Evolutionary conservation across 305 asterid species (phyloP).

Genomic region (Fraxinus greggii): DNA sequence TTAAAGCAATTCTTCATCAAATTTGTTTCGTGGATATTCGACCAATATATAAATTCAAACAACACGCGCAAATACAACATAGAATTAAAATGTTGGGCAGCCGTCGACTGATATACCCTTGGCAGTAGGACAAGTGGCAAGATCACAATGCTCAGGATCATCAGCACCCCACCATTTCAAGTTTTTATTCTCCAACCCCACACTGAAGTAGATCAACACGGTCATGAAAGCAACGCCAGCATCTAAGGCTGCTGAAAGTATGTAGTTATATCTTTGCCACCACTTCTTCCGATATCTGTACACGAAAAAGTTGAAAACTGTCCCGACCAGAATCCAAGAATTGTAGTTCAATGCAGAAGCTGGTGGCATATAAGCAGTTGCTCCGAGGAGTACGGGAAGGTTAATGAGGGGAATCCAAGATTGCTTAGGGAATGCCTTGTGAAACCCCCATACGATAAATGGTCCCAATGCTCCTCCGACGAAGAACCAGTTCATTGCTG

Average conservation of each 20-base stretch:
- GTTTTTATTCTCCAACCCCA: slow-evolving; percentile 48
- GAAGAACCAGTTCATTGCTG: slow-evolving; percentile 79
- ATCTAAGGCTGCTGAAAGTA: slow-evolving; percentile 76
- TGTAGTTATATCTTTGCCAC: slow-evolving; percentile 87
- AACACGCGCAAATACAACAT: not conserved
- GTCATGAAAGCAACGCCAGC: slow-evolving; percentile 89
- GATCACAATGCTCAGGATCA: slow-evolving; percentile 58
- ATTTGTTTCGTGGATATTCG: not conserved
- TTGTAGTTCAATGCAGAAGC: slow-evolving; percentile 73
- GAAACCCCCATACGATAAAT: slow-evolving; percentile 53
- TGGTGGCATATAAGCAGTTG: slow-evolving; percentile 72
- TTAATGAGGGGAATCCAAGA: slow-evolving; percentile 72
- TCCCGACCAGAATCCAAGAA: slow-evolving; percentile 69
- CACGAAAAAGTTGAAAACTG: slow-evolving; percentile 63
- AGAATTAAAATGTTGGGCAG: slow-evolving; percentile 25
- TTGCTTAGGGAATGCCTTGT: slow-evolving; percentile 48
- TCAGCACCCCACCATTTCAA: slow-evolving; percentile 71
- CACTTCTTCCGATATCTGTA: slow-evolving; percentile 66
- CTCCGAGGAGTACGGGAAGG: slow-evolving; percentile 82
- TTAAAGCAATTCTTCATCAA: not conserved
- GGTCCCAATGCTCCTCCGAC: slow-evolving; percentile 66
- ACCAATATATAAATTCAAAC: not conserved
- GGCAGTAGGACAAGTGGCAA: not conserved
- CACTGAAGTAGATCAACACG: slow-evolving; percentile 53
- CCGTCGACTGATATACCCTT: not conserved